phyloP scores from a whole-genome alignment of 495 filamentous ascomycete species.

The Aspergillus sparsus region DNA sequence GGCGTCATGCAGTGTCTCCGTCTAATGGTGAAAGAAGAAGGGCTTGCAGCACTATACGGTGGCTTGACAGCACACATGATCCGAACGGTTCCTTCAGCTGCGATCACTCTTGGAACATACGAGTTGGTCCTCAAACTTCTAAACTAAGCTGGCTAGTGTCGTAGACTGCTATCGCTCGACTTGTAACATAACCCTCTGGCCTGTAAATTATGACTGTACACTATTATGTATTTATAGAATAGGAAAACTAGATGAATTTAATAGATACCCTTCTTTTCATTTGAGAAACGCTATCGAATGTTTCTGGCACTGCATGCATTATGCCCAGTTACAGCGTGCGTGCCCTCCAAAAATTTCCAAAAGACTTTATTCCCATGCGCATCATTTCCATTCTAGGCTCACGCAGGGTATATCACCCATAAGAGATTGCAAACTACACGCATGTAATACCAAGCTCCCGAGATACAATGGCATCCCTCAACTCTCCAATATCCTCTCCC shows the following conservation, averaged over 20 bases:
- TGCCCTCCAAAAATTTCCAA: no score
- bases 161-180: no score
- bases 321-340: no score
- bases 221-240: conserved; percentile 18
- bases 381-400: no score
- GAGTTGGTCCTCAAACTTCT: conserved; percentile 70
- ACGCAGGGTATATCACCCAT: not conserved
- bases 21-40: conserved; percentile 80
- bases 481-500: conserved; percentile 38
- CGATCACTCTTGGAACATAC: conserved; percentile 92
- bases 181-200: not conserved
- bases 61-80: conserved; percentile 85
- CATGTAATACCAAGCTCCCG: conserved; percentile 34
- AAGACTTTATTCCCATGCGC: no score
- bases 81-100: conserved; percentile 82
- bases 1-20: conserved; percentile 81
- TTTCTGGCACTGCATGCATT: no score
- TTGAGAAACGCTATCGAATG: not conserved
- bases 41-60: conserved; percentile 77
- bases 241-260: conserved; percentile 17
- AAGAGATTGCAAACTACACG: conserved; percentile 7
- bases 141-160: not conserved
- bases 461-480: conserved; percentile 32
- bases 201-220: conserved; percentile 9
- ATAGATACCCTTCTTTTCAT: conserved; percentile 18